A percentile compares a stretch with the other conserved stretches of the same genome.
Evolutionary conservation across 202 grass and related monocot species (phyloP).

Genomic region (Tripidium arundinaceum): DNA sequence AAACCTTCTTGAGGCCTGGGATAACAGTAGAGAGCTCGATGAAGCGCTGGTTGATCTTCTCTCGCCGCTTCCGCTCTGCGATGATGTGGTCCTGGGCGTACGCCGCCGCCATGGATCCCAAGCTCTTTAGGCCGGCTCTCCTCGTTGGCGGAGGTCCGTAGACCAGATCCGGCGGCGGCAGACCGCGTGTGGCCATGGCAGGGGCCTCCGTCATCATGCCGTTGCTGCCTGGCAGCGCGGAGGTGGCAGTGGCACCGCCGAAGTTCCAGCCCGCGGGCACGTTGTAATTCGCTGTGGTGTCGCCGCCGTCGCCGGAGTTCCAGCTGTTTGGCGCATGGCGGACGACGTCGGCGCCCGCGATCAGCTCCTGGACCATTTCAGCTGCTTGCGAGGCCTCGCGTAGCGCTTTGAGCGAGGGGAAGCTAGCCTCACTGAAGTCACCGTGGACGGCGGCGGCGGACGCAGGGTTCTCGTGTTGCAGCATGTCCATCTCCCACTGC

Average conservation of each 20-base stretch:
- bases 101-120: slow-evolving; percentile 15
- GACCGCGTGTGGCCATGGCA: neutral
- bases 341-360: neutral
- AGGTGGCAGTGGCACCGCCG: neutral
- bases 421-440: neutral
- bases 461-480: neutral
- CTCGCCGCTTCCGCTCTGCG: slow-evolving; percentile 62
- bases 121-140: neutral
- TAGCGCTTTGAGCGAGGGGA: slow-evolving; percentile 36
- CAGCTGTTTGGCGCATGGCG: slow-evolving; percentile 10
- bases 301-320: slow-evolving; percentile 9
- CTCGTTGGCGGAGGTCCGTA: neutral
- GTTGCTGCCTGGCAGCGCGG: neutral
- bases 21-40: slow-evolving; percentile 72
- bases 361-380: slow-evolving; percentile 2
- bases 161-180: neutral
- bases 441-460: neutral
- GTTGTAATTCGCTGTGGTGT: neutral
- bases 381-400: slow-evolving; percentile 8
- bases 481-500: slow-evolving; percentile 21
- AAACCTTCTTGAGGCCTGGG: slow-evolving; percentile 68
- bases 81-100: slow-evolving; percentile 67
- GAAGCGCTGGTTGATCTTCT: slow-evolving; percentile 73
- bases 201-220: neutral
- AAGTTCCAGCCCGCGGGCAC: slow-evolving; percentile 36